Base-by-base conservation (phyloP, 306 rosid species). In the Dalbergia oliveri region DNA sequence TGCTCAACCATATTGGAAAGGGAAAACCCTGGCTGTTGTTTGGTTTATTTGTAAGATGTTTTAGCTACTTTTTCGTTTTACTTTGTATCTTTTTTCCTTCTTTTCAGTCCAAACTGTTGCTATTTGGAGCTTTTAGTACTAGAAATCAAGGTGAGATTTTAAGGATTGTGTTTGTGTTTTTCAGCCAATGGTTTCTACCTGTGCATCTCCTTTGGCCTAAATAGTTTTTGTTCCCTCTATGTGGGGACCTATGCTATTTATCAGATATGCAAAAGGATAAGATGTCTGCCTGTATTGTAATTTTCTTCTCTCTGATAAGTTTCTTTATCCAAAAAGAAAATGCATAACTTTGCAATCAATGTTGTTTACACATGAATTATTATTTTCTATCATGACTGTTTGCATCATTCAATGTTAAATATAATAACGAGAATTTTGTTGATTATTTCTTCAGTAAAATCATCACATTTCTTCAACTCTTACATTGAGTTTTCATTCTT, bases 401-500 rank as follows among this genome's bases (percentile, higher is more conserved):
- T 44, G 54, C 21, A 44, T 43, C 16, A 54, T 50, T 59, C 47
- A 60, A 39, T 73, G 75, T 49, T 10, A 77, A 66, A 39, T 67
- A 33, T 51, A 34, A 35, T 60, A n/a, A 34, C 11, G 31, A 60
- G 18, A 75, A 60, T 51, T 79, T 77, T 76, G 10, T 60, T 60
- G 19, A 66, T 65, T 4, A 9, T 51, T 71, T 82, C 47, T 67
- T 58, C 37, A 35, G 35, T 41, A 51, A 50, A 23, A 69, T 62
- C 60, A 23, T 53, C 69, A 31, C 51, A 54, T 51, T 50, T 66
- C 71, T 63, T 66, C 58, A 43, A 33, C 9, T 70, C 73, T 77
- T 59, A 4, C 39, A 61, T 13, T 60, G 56, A 19, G 45, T 34
- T 18, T 73, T 14, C 18, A 23, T 78, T 65, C 11, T 41, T 65